phyloP scores from a whole-genome alignment of 208 protist genomes.

The Acanthamoeba castellanii region DNA sequence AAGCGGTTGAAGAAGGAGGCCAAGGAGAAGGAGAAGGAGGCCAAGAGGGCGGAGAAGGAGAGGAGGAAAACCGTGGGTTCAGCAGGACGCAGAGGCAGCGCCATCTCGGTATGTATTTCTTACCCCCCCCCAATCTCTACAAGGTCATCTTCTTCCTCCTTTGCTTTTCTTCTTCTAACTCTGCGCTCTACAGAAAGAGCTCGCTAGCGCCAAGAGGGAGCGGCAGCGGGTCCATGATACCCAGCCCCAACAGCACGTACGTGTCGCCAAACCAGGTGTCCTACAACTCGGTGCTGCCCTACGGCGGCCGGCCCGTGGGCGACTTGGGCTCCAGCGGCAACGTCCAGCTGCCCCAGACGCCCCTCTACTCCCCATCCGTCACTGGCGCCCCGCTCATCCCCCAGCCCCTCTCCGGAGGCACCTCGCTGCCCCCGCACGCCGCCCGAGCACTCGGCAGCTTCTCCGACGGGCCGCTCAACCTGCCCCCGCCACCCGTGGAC shows the following conservation, averaged over 20 bases:
- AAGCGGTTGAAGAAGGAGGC: neutral
- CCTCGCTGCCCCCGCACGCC: neutral
- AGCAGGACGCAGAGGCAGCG: neutral
- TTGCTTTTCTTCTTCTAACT: neutral
- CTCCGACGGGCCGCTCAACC: neutral
- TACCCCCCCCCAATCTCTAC: neutral
- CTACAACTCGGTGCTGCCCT: slow-evolving; percentile 41
- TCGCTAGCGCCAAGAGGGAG: neutral
- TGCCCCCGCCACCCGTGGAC: neutral
- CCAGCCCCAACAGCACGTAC: neutral
- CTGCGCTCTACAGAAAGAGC: neutral
- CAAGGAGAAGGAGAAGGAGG: neutral
- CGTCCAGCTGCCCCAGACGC: neutral
- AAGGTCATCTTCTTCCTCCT: neutral
- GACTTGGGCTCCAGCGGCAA: neutral
- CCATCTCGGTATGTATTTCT: neutral
- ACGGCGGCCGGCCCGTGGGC: neutral
- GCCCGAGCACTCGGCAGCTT: neutral
- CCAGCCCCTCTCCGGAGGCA: neutral
- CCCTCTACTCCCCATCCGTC: neutral
- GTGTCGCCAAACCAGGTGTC: slow-evolving; percentile 15
- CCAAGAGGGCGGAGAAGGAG: neutral
- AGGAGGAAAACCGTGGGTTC: neutral
- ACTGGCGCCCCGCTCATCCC: neutral
- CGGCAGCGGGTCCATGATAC: neutral